Percentiles rank a stretch among this genome's conserved stretches.
These are phyloP conservation scores for Pyrenula aspistea DNA, from an alignment of 495 filamentous ascomycete species.

Conservation along the genomic window DNA sequence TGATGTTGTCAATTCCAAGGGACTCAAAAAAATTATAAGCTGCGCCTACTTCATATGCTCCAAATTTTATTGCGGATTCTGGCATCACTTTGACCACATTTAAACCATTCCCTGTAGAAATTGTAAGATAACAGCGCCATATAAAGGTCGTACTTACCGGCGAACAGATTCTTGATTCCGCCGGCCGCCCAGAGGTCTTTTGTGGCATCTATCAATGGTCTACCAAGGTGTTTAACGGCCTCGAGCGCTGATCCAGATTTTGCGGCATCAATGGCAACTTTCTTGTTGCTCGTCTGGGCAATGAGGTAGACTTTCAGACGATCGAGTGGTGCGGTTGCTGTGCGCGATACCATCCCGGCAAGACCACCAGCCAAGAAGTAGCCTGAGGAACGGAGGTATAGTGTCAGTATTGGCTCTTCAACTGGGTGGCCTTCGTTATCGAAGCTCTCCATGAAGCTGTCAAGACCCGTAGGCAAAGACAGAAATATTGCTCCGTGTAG, in stretches of 20 bases:
- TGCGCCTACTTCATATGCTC: slow-evolving; percentile 65
- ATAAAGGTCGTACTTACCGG: slow-evolving; percentile 46
- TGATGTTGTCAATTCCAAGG: slow-evolving; percentile 22
- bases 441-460: slow-evolving; percentile 4
- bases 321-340: slow-evolving; percentile 89
- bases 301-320: slow-evolving; percentile 96
- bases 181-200: slow-evolving; percentile 72
- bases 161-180: slow-evolving; percentile 87
- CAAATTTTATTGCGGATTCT: slow-evolving; percentile 94
- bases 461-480: slow-evolving; percentile 16
- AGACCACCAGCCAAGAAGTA: slow-evolving; percentile 94
- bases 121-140: slow-evolving; percentile 20
- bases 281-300: slow-evolving; percentile 61
- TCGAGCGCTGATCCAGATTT: slow-evolving; percentile 58
- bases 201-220: slow-evolving; percentile 59
- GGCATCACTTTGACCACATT: slow-evolving; percentile 98
- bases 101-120: slow-evolving; percentile 72
- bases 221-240: slow-evolving; percentile 52
- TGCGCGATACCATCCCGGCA: slow-evolving; percentile 83
- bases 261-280: slow-evolving; percentile 49
- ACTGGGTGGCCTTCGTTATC: slow-evolving; percentile 6
- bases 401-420: not conserved
- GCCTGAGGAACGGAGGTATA: slow-evolving; percentile 43
- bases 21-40: slow-evolving; percentile 1
- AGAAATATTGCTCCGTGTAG: slow-evolving; percentile 27